Percentiles rank a stretch among this genome's conserved stretches.
phyloP scores from a whole-genome alignment of 108 stramenopile species.

The Nitzschia sp. region DNA sequence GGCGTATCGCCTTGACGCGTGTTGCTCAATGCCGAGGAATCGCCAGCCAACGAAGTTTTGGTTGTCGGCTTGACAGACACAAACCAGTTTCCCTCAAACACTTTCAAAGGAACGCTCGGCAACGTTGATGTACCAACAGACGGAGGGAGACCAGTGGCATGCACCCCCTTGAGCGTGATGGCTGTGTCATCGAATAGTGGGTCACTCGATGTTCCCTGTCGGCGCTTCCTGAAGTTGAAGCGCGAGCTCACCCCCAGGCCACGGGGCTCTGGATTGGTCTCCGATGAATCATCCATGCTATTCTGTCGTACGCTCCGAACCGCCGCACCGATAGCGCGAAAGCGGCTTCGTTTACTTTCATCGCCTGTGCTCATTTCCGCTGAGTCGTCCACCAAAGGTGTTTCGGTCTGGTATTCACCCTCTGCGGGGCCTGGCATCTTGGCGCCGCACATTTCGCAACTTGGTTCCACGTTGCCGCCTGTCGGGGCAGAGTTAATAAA shows the following conservation, averaged over 20 bases:
- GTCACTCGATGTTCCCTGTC: slow-evolving; percentile 1
- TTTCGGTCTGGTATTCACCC: no score
- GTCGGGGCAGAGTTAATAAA: slow-evolving; percentile 17
- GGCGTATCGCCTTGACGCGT: background rate
- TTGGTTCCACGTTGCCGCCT: background rate
- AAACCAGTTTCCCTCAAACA: slow-evolving; percentile 31
- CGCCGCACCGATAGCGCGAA: slow-evolving; percentile 13
- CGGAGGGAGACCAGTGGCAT: background rate
- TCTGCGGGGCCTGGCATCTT: background rate
- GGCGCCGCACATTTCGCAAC: slow-evolving; percentile 28
- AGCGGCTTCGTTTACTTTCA: background rate
- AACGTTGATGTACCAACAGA: background rate
- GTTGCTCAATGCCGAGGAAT: background rate
- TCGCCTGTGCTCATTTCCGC: background rate
- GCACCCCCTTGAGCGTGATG: slow-evolving; percentile 20
- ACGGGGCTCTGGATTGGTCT: background rate
- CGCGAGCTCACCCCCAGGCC: slow-evolving; percentile 2
- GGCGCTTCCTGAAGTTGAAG: slow-evolving; percentile 29
- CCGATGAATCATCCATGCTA: background rate
- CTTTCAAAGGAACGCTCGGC: slow-evolving; percentile 15
- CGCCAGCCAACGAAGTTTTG: background rate
- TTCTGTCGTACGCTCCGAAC: slow-evolving; percentile 15
- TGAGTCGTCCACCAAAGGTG: background rate
- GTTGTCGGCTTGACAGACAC: slow-evolving; percentile 16
- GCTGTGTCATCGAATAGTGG: slow-evolving; percentile 9